phyloP scores from a whole-genome alignment of 164 flowering plant species.

The Chloranthus sessilifolius region DNA sequence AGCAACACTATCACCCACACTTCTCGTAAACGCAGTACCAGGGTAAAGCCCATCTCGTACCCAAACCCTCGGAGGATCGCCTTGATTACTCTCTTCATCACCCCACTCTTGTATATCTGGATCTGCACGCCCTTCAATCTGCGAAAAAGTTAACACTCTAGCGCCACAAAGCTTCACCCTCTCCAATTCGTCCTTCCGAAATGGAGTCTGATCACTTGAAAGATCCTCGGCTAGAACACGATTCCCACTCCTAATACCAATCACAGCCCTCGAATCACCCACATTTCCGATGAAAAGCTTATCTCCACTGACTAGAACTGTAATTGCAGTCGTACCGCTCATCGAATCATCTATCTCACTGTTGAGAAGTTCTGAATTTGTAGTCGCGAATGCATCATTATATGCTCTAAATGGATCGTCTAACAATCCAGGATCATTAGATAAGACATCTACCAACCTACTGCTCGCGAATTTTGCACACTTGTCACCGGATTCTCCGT shows the following conservation, averaged over 20 bases:
- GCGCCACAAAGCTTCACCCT: constrained; percentile 93
- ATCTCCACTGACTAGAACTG: constrained; percentile 71
- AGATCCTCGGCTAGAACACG: constrained; percentile 55
- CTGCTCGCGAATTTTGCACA: constrained; percentile 82
- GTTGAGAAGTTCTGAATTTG: constrained; percentile 59
- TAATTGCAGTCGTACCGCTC: constrained; percentile 98
- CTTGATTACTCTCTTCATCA: constrained; percentile 70
- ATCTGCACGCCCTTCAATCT: constrained; percentile 83
- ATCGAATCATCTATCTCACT: constrained; percentile 84
- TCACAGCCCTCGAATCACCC: constrained; percentile 94
- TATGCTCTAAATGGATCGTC: constrained; percentile 80
- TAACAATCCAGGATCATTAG: constrained; percentile 41
- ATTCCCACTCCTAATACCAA: constrained; percentile 60
- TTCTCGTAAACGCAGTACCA: constrained; percentile 94
- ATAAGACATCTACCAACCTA: constrained; percentile 57
- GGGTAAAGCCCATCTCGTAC: constrained; percentile 83
- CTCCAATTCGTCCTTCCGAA: constrained; percentile 77
- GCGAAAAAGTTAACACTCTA: constrained; percentile 83
- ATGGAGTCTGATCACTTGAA: constrained; percentile 90
- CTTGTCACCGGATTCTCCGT: constrained; percentile 72
- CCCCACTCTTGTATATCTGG: constrained; percentile 86
- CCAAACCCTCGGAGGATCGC: constrained; percentile 98
- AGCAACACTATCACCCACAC: constrained; percentile 78
- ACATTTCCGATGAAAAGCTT: constrained; percentile 81
- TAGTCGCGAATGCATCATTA: constrained; percentile 46